A percentile compares a stretch with the other conserved stretches of the same genome.
Conservation (phyloP, 768 basidiomycete species). For the Tephrocybe sp. region DNA sequence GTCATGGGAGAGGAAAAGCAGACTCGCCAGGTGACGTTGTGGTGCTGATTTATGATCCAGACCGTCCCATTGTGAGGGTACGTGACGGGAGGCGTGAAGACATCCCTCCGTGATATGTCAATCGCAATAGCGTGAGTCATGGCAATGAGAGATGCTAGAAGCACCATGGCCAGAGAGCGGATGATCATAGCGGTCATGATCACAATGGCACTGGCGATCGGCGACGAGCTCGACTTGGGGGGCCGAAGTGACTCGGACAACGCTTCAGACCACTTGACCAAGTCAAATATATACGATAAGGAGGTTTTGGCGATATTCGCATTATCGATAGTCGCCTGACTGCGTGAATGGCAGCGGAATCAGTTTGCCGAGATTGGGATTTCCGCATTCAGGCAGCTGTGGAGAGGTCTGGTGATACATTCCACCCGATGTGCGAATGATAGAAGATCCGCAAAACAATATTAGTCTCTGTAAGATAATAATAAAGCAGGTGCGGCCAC, state of each 20-base stretch:
- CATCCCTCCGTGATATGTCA: slow-evolving; percentile 26
- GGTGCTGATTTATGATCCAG: slow-evolving; percentile 34
- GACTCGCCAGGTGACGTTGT: slow-evolving; percentile 37
- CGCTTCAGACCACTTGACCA: background rate
- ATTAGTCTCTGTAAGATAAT: background rate
- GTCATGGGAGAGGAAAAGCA: slow-evolving; percentile 12
- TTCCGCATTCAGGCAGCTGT: background rate
- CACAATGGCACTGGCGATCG: background rate
- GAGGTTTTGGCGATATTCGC: background rate
- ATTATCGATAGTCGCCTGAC: slow-evolving; percentile 5
- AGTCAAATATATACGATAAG: no score
- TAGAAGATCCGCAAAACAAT: background rate
- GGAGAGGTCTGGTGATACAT: background rate
- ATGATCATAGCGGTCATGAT: background rate
- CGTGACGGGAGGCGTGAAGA: slow-evolving; percentile 34
- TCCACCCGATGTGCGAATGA: background rate
- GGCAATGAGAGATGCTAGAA: slow-evolving; percentile 9
- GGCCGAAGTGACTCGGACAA: background rate
- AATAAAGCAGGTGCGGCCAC: background rate
- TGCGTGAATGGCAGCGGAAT: no score
- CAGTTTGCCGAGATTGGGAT: background rate
- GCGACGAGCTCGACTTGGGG: background rate
- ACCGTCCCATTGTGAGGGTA: slow-evolving; percentile 27
- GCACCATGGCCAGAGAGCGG: background rate
- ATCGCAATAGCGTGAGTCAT: background rate